Base-by-base conservation (phyloP, 306 rosid species). In the Prunus kanzakura region DNA sequence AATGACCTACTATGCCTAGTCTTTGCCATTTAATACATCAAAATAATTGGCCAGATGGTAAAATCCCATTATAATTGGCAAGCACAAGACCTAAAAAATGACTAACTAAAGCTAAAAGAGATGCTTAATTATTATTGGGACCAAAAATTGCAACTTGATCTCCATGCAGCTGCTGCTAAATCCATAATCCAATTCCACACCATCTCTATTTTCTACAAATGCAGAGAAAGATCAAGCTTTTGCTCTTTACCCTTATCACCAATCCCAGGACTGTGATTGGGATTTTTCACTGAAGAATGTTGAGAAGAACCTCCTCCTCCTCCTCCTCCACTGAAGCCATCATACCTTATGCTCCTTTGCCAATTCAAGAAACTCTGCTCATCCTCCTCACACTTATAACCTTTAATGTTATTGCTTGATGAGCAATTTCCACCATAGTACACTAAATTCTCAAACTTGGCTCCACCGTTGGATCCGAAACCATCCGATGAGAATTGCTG, bases 171-270 rank as follows among this genome's bases (percentile, higher is more conserved):
- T n/a, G 62, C 62, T n/a, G 11, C 75, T 35, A 57, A 58, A 41
- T 15, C 41, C 55, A 60, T 13, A 16, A 11, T 29, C 38, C 16
- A 66, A 52, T 74, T 72, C 50, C 75, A 11, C 32, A 60, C 50
- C 10, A 58, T 54, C 29, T 78, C 87, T 3, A 9, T 63, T 30
- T 63, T 30, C 67, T 90, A 90, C 78, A 93, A 80, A 81, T 83
- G 95, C 62, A 91, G 97, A 79, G 96, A 91, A 75, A 93, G 88
- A 78, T 93, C 96, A 84, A 93, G 93, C 46, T 81, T 88, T 58
- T 85, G 85, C 50, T 88, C 89, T 25, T 68, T 80, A 29, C 81
- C 86, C 80, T 81, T 78, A 20, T 71, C 78, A 79, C 75, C 41
- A 61, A 57, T 80, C 77, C 79, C 84, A 71, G 54, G 29, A 54